phyloP scores from a whole-genome alignment of 1,139 yeast species.

The Kodamaea arcana region DNA sequence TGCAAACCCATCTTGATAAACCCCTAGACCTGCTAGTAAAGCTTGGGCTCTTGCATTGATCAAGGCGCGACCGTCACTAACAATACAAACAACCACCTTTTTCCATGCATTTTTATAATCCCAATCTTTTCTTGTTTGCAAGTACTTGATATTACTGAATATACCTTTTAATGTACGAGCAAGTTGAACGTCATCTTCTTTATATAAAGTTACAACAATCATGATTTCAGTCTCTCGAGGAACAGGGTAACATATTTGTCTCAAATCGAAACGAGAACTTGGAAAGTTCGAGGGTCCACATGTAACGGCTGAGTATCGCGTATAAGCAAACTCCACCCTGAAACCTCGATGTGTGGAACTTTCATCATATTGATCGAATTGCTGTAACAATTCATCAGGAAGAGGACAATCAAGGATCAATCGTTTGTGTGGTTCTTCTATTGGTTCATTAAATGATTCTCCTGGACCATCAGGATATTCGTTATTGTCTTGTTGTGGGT shows the following conservation, averaged over 20 bases:
- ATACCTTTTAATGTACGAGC: slow-evolving; percentile 48
- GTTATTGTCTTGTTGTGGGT: slow-evolving; percentile 29
- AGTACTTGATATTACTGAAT: slow-evolving; percentile 44
- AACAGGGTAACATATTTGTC: slow-evolving; percentile 46
- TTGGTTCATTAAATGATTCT: slow-evolving; percentile 32
- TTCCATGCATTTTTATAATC: slow-evolving; percentile 49
- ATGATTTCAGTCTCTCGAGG: slow-evolving; percentile 45
- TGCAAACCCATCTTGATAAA: slow-evolving; percentile 49
- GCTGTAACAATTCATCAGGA: slow-evolving; percentile 42
- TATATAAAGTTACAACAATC: slow-evolving; percentile 48
- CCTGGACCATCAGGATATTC: slow-evolving; percentile 18
- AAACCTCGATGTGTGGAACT: slow-evolving; percentile 38
- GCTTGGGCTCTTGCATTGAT: slow-evolving; percentile 49
- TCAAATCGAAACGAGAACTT: slow-evolving; percentile 41
- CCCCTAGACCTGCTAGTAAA: slow-evolving; percentile 45
- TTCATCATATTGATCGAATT: slow-evolving; percentile 39
- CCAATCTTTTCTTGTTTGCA: slow-evolving; percentile 45
- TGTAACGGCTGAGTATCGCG: slow-evolving; percentile 49
- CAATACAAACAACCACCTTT: slow-evolving; percentile 45
- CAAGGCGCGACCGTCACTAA: slow-evolving; percentile 46
- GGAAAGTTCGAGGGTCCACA: slow-evolving; percentile 49
- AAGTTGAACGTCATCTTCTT: slow-evolving; percentile 44
- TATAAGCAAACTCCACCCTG: slow-evolving; percentile 43
- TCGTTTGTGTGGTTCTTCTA: slow-evolving; percentile 43
- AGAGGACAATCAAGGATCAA: slow-evolving; percentile 51